Percentiles rank a stretch among this genome's conserved stretches.
phyloP scores from a whole-genome alignment of 805 yeast genomes.

The Saccharomycopsis fermentans region DNA sequence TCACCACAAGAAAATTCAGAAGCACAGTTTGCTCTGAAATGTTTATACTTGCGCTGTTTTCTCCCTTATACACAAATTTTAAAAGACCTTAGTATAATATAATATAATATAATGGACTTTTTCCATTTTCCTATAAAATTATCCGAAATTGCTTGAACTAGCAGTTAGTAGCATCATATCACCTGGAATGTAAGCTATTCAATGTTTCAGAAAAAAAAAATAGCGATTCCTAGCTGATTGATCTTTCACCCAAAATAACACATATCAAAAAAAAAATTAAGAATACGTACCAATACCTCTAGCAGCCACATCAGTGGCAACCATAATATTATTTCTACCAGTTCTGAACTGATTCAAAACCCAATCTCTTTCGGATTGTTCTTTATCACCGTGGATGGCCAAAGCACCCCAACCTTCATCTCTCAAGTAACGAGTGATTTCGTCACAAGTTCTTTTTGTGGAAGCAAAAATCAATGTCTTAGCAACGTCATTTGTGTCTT shows the following conservation, averaged over 20 bases:
- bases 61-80: neutral
- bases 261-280: neutral
- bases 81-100: neutral
- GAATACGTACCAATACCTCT: constrained; percentile 97
- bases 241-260: constrained; percentile 20
- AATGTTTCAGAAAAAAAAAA: neutral
- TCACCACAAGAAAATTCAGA: neutral
- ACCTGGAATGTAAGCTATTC: neutral
- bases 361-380: constrained; percentile 98
- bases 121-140: neutral
- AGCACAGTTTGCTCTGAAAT: neutral
- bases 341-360: constrained; percentile 84
- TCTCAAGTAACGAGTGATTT: constrained; percentile 81
- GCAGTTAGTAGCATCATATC: neutral
- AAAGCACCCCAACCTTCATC: constrained; percentile 98
- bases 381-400: constrained; percentile 98
- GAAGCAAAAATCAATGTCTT: constrained; percentile 86
- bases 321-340: constrained; percentile 94
- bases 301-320: constrained; percentile 99
- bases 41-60: neutral
- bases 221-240: neutral
- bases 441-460: constrained; percentile 98
- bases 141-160: neutral
- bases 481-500: constrained; percentile 44
- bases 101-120: neutral